phyloP scores from a whole-genome alignment of 202 grass and related monocot species.

The Setaria italica region DNA sequence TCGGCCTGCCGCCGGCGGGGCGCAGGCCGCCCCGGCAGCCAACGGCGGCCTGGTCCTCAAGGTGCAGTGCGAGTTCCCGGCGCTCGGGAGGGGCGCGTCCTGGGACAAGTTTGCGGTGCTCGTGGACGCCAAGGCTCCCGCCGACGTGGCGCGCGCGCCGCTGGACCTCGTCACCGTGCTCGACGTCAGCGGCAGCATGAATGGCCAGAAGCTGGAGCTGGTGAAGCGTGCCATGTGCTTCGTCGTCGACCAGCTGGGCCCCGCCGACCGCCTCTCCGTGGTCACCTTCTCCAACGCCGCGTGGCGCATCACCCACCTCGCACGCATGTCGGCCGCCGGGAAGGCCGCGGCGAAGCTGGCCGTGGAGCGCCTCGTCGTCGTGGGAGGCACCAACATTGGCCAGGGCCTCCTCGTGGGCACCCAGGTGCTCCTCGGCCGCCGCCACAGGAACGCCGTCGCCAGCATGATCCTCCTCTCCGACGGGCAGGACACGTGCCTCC shows the following conservation, averaged over 20 bases:
- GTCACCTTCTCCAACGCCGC: neutral
- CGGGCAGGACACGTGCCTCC: neutral
- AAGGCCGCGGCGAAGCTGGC: neutral
- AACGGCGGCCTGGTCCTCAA: neutral
- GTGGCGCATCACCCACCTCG: neutral
- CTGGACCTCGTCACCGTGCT: neutral
- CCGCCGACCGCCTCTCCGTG: slow-evolving; percentile 1
- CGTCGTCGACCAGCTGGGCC: neutral
- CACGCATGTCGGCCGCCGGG: neutral
- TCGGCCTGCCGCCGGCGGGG: neutral
- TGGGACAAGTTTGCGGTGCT: neutral
- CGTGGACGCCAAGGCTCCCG: neutral
- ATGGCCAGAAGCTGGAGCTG: neutral
- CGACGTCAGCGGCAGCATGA: neutral
- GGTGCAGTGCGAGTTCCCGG: neutral
- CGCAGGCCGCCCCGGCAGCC: neutral
- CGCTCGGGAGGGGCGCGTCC: neutral
- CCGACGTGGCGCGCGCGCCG: neutral
- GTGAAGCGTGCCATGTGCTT: neutral
- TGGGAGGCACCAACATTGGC: neutral
- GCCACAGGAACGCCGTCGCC: neutral
- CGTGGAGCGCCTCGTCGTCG: neutral
- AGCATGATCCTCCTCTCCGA: neutral
- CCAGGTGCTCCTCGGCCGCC: neutral
- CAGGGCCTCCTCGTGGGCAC: neutral